phyloP scores from a whole-genome alignment of 306 rosid species.

The Inga oerstediana region DNA sequence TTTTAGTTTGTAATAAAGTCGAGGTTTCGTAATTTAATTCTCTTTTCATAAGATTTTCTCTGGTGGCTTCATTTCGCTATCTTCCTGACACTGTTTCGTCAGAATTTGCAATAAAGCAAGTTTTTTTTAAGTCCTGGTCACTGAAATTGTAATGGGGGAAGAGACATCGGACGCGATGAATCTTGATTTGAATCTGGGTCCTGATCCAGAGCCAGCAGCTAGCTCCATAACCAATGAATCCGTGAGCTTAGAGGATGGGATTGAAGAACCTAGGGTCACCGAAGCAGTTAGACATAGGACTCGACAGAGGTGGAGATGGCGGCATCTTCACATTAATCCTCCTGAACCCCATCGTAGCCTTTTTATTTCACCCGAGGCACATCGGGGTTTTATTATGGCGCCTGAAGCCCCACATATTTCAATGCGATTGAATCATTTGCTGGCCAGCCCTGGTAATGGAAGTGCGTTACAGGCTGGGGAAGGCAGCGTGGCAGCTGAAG shows the following conservation, averaged over 20 bases:
- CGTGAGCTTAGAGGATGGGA: conserved; percentile 64
- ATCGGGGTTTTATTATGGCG: conserved; percentile 35
- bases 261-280: conserved; percentile 56
- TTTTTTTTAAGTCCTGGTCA: conserved; percentile 24
- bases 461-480: conserved; percentile 76
- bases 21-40: background rate
- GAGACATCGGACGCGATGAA: conserved; percentile 83
- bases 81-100: background rate
- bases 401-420: conserved; percentile 59
- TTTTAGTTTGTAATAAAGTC: conserved; percentile 31
- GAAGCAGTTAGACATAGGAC: conserved; percentile 62
- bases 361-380: conserved; percentile 46
- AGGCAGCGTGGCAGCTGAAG: conserved; percentile 86
- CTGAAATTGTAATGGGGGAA: conserved; percentile 68
- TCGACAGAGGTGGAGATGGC: conserved; percentile 72
- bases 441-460: conserved; percentile 66
- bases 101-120: conserved; percentile 33
- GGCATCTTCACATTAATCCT: conserved; percentile 33
- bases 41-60: background rate
- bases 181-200: conserved; percentile 96
- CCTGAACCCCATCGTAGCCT: conserved; percentile 31
- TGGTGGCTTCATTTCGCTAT: background rate
- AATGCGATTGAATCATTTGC: conserved; percentile 58
- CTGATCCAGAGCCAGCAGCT: conserved; percentile 64
- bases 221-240: conserved; percentile 44